Percentiles rank a stretch among this genome's conserved stretches.
Conservation (phyloP, 495 filamentous ascomycete genomes). For the Pseudevernia furfuracea region DNA sequence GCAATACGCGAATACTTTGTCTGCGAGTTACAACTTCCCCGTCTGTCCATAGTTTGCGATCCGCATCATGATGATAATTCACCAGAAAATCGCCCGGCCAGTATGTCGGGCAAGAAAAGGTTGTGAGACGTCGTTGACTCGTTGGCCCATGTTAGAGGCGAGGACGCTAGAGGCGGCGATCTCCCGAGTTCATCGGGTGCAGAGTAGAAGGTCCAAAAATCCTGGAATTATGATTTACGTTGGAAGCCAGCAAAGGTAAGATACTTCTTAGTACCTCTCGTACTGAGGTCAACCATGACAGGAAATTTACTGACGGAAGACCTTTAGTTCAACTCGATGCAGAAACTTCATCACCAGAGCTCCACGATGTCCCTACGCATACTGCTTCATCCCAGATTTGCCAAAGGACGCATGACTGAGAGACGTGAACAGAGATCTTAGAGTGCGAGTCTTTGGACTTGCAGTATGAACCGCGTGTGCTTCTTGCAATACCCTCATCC, state of each 20-base stretch:
- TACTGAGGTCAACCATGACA: background rate
- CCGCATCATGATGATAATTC: background rate
- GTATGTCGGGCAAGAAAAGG: too few relatives aligned
- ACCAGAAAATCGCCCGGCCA: too few relatives aligned
- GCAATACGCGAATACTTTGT: slow-evolving; percentile 11
- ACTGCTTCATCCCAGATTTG: slow-evolving; percentile 12
- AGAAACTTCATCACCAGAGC: slow-evolving; percentile 25
- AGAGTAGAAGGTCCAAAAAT: too few relatives aligned
- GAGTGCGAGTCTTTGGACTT: slow-evolving; percentile 20
- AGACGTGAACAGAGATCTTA: slow-evolving; percentile 33
- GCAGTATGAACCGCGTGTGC: slow-evolving; percentile 15
- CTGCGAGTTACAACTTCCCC: background rate
- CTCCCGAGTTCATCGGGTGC: background rate
- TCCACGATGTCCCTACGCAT: slow-evolving; percentile 24
- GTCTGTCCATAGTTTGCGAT: background rate
- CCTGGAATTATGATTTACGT: background rate
- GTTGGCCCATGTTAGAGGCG: too few relatives aligned
- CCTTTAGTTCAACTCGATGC: slow-evolving; percentile 23
- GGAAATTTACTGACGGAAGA: background rate
- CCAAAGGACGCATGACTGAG: slow-evolving; percentile 26
- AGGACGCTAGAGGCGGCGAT: background rate
- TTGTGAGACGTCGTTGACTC: too few relatives aligned
- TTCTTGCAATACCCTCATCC: background rate
- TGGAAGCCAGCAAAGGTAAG: slow-evolving; percentile 13
- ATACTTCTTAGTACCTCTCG: background rate